These are phyloP conservation scores for Botrytis elliptica DNA, from an alignment of 2,329 filamentous ascomycete species.

Conservation along the genomic window DNA sequence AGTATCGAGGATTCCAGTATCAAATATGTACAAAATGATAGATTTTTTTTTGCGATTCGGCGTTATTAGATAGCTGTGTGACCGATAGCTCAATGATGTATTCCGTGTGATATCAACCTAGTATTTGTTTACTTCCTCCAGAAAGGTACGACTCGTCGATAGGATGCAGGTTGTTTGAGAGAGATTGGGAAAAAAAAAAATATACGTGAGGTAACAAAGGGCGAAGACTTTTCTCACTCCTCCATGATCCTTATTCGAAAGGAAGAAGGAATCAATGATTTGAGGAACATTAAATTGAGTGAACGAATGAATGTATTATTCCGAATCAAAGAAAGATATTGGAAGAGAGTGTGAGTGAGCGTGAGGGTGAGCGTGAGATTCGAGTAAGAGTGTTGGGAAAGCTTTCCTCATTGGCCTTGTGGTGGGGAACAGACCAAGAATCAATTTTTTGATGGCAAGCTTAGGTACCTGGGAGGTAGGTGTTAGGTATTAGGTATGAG, in stretches of 20 bases:
- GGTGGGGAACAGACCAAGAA: neutral
- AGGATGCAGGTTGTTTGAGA: neutral
- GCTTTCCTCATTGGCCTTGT: neutral
- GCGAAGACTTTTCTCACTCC: neutral
- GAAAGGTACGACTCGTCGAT: neutral
- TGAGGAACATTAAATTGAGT: neutral
- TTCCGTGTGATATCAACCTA: neutral
- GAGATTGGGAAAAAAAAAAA: neutral
- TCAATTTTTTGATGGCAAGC: neutral
- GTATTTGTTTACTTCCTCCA: neutral
- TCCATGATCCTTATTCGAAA: neutral
- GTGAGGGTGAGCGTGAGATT: neutral
- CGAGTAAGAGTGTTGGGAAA: neutral
- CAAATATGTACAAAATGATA: neutral
- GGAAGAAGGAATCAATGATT: neutral
- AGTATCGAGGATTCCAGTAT: neutral
- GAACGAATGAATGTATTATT: neutral
- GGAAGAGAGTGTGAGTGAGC: neutral
- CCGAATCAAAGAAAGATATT: neutral
- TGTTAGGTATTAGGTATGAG: neutral
- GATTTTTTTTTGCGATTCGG: neutral
- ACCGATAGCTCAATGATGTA: neutral
- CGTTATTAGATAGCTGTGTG: slow-evolving; percentile 5
- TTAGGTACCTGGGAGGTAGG: neutral
- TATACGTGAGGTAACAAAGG: neutral